Base-by-base conservation (phyloP, 495 filamentous ascomycete species). In the Trichocladium uniseriatum region DNA sequence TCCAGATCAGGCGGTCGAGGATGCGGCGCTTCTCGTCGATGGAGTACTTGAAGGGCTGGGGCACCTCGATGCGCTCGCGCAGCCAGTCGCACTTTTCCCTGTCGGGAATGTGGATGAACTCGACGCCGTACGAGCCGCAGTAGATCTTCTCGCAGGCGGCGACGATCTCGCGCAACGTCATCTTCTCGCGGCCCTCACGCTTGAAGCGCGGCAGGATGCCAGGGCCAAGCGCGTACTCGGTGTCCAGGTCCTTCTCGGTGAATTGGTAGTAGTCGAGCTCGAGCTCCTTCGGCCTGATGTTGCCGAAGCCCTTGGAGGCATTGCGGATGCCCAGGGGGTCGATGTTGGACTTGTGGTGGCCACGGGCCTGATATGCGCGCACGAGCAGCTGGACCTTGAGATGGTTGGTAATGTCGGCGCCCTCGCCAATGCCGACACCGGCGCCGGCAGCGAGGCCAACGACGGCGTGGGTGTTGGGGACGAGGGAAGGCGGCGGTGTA, bases 51-150 rank as follows among this genome's bases (percentile, higher is more conserved):
- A 94, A 97, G 9, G 94, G 88, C 55, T 84, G 78, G 49, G 91
- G 90, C 43, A 98, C 82, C 73, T 98, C 94, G 62, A 95, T 76
- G 45, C 91, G 88, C 66, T 95, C 83, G 52, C 92, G 79, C 48
- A 98, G 80, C 92, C 92, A 98, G 69, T 98, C 92, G 72, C 92
- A 98, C 65, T 95, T 90, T 65, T 91, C 87, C 56, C 94, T 79
- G 68, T 97, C 92, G 38, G 92, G 90, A 51, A 98, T 98, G 70
- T 98, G 92, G 62, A 98, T 96, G 67, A 95, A 97, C 67, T 98
- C 92, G 48, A 95, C 80, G 63, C 92, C 92, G 66, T 94, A 96
- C 15, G 89, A 86, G 52, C 94, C 88, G 66, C 91, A 95, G 78
- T 98, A 98, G 59, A 95, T 83, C 62, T 81, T 82, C 73, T 98